Percentiles rank a stretch among this genome's conserved stretches.
Conservation (phyloP, 2,329 filamentous ascomycete genomes). For the Colletotrichum sp. region DNA sequence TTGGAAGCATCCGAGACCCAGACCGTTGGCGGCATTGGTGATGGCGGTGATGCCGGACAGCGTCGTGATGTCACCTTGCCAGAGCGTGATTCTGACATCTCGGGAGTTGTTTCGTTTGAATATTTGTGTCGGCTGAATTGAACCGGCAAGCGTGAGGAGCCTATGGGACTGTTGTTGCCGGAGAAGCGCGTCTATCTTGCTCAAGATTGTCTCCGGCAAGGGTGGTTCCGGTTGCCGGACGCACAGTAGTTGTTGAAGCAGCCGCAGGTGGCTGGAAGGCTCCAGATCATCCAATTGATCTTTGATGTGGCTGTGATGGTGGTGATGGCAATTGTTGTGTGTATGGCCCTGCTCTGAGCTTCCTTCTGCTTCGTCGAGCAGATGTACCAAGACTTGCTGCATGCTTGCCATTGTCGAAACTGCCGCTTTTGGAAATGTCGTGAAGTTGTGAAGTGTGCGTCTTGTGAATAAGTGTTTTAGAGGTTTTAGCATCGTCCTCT, state of each 20-base stretch:
- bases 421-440: neutral
- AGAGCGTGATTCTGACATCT: constrained; percentile 27
- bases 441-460: neutral
- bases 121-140: neutral
- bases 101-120: neutral
- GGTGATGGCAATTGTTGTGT: neutral
- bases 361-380: neutral
- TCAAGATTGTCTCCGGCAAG: constrained; percentile 19
- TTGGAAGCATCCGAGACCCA: constrained; percentile 38
- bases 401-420: neutral
- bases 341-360: neutral
- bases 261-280: constrained; percentile 9
- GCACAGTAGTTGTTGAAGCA: constrained; percentile 30
- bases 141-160: neutral
- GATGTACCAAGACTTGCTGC: neutral
- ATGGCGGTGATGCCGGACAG: constrained; percentile 35
- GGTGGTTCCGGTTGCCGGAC: constrained; percentile 25
- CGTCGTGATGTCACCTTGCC: constrained; percentile 38
- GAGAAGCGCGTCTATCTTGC: constrained; percentile 24
- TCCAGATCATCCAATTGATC: constrained; percentile 13
- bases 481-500: neutral
- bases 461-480: neutral
- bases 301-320: neutral
- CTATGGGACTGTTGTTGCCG: neutral
- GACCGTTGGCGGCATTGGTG: constrained; percentile 38